Percentiles rank a stretch among this genome's conserved stretches.
Evolutionary conservation across 73 alveolate genomes (phyloP).

Genomic region (Paramecium sonneborni): DNA sequence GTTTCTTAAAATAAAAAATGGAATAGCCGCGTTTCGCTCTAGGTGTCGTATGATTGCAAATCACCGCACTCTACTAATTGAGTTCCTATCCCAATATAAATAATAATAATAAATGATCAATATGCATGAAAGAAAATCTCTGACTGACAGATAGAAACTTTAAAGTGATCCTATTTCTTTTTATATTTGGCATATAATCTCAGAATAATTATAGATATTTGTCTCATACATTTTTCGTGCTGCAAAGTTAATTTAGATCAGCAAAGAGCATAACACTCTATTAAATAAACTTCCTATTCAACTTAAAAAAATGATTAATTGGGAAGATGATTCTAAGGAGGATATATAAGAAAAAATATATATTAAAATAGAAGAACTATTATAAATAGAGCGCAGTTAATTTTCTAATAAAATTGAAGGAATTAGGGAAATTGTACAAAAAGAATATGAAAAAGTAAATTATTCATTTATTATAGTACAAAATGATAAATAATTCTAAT

Average conservation of each 20-base stretch:
- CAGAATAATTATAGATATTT: not conserved
- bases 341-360: not conserved
- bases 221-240: too few relatives aligned
- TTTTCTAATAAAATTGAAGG: not conserved
- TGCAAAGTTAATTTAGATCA: not conserved
- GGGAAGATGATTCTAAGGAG: too few relatives aligned
- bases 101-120: not conserved
- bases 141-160: not conserved
- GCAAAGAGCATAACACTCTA: not conserved
- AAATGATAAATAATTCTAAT: not conserved
- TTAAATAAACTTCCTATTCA: not conserved
- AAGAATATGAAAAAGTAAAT: not conserved
- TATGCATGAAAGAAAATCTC: not conserved
- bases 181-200: not conserved
- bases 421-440: not conserved
- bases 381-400: not conserved
- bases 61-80: slow-evolving; percentile 63
- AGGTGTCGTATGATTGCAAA: slow-evolving; percentile 61
- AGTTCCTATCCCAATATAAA: slow-evolving; percentile 53
- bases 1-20: too few relatives aligned
- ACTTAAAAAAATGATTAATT: not conserved
- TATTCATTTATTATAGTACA: not conserved
- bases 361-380: not conserved
- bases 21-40: slow-evolving; percentile 64
- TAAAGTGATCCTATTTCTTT: not conserved